These are phyloP conservation scores for Rugonectria rugulosa DNA, from an alignment of 2,329 filamentous ascomycete species.

Conservation along the genomic window DNA sequence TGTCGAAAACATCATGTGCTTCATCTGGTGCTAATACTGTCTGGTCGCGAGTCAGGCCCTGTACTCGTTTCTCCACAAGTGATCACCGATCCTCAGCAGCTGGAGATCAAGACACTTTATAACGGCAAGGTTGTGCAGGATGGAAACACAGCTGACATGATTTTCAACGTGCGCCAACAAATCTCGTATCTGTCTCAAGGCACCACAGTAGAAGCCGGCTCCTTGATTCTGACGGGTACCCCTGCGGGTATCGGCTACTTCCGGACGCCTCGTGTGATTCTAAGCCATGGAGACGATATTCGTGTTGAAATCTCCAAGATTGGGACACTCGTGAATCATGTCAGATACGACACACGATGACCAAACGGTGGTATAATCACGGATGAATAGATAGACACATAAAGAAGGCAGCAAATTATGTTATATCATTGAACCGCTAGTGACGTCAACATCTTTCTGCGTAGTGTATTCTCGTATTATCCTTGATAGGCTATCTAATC, in stretches of 20 bases:
- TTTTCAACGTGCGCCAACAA: slow-evolving; percentile 4
- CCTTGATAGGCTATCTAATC: too few species aligned
- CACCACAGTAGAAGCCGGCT: slow-evolving; percentile 11
- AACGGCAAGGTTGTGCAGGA: slow-evolving; percentile 4
- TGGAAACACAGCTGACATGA: slow-evolving; percentile 1
- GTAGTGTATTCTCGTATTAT: too few species aligned
- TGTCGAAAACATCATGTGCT: neutral
- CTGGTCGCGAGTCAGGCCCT: neutral
- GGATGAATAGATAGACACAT: too few species aligned
- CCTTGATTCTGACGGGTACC: slow-evolving; percentile 8
- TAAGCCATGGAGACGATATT: slow-evolving; percentile 5
- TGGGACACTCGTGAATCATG: slow-evolving; percentile 6
- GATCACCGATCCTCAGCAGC: slow-evolving; percentile 3
- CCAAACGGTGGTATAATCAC: too few species aligned
- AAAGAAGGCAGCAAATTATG: too few species aligned
- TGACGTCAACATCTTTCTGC: too few species aligned
- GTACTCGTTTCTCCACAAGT: slow-evolving; percentile 3
- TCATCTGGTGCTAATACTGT: neutral
- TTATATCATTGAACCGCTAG: too few species aligned
- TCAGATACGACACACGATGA: neutral
- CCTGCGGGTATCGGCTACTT: slow-evolving; percentile 13
- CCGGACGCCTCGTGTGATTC: neutral
- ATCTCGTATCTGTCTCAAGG: slow-evolving; percentile 5
- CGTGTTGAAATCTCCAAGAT: neutral
- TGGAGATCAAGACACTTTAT: slow-evolving; percentile 5